These are phyloP conservation scores for Citrus mangshanensis DNA, from an alignment of 345 rosid genomes.

Conservation along the genomic window DNA sequence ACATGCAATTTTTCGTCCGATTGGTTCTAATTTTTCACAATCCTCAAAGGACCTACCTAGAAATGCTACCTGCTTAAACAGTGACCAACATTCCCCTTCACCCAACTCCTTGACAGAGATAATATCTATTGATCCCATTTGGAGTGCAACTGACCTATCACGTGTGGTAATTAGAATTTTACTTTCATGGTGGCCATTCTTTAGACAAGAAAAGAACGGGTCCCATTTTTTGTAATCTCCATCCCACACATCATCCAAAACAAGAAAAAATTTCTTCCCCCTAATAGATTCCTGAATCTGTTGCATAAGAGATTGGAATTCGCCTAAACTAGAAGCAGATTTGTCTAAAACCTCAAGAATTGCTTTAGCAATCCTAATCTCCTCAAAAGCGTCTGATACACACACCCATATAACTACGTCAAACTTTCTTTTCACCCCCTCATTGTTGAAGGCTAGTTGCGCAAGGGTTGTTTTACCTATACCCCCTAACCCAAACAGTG, in stretches of 20 bases:
- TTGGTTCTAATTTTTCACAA: neutral
- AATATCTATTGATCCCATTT: neutral
- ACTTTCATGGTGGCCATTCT: no score
- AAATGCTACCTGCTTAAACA: neutral
- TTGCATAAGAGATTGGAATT: neutral
- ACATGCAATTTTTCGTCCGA: neutral
- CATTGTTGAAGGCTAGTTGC: no score
- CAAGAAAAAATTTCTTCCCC: neutral
- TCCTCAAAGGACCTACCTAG: conserved; percentile 6
- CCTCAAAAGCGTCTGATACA: neutral
- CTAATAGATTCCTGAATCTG: neutral
- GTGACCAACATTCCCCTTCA: neutral
- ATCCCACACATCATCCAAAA: no score
- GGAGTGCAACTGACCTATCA: neutral
- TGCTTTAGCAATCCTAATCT: neutral
- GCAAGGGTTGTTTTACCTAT: no score
- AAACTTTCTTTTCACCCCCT: no score
- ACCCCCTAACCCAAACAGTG: no score
- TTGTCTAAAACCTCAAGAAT: neutral
- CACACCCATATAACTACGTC: no score
- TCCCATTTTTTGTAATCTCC: no score
- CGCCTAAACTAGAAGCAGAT: neutral
- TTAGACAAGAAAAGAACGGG: no score
- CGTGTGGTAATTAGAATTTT: neutral
- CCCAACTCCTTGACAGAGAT: neutral